Evolutionary conservation across 495 filamentous ascomycete species (phyloP).

Genomic region (Aspergillus bridgeri): DNA sequence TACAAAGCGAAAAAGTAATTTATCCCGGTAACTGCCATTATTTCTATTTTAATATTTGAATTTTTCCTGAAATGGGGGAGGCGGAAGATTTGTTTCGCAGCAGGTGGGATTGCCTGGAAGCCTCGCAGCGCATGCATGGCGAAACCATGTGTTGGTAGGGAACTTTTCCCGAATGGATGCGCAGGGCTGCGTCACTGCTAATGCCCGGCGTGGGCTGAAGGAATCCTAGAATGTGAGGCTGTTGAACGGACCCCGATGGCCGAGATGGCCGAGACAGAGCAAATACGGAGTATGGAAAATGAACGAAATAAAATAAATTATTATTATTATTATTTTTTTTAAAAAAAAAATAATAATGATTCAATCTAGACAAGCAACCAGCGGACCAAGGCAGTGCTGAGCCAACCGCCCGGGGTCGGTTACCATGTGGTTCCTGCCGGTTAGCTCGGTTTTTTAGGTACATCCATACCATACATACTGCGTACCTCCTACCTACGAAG

Average conservation of each 20-base stretch:
- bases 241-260: constrained; percentile 22
- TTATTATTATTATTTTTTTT: no score
- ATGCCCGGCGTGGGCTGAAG: constrained; percentile 10
- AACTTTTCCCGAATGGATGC: constrained; percentile 24
- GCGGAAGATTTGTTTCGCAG: background rate
- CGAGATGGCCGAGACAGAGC: constrained; percentile 20
- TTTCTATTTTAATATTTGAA: background rate
- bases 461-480: no score
- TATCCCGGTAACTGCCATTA: background rate
- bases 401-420: constrained; percentile 15
- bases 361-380: no score
- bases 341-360: background rate
- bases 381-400: constrained; percentile 1
- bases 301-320: background rate
- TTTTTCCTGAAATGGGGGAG: background rate
- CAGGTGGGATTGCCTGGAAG: constrained; percentile 1
- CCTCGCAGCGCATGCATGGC: constrained; percentile 15
- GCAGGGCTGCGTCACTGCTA: constrained; percentile 26
- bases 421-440: constrained; percentile 20
- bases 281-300: constrained; percentile 14
- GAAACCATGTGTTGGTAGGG: constrained; percentile 26
- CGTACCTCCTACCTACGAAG: no score
- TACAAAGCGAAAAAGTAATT: no score
- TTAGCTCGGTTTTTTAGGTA: background rate
- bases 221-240: constrained; percentile 21